These are phyloP conservation scores for Alternaria alternata DNA, from an alignment of 2,329 filamentous ascomycete genomes.

Conservation along the genomic window DNA sequence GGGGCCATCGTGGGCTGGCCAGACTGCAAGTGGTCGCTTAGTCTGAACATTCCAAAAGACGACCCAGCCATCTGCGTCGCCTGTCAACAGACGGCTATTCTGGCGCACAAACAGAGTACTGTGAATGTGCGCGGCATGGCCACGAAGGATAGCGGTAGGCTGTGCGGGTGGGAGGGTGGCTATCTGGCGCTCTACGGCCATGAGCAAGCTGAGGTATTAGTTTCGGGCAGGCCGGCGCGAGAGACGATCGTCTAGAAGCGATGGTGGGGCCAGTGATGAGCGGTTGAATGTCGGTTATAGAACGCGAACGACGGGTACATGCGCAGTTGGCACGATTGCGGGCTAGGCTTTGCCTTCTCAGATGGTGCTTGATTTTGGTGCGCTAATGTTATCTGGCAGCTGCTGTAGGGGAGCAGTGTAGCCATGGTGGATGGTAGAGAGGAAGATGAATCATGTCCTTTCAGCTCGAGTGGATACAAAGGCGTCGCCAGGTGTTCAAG, in stretches of 20 bases:
- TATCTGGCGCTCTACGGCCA: conserved; percentile 40
- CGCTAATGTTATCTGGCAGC: not conserved
- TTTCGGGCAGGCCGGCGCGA: conserved; percentile 41
- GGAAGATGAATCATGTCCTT: not conserved
- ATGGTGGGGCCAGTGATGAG: conserved; percentile 19
- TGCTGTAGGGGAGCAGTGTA: not conserved
- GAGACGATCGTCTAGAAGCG: conserved; percentile 33
- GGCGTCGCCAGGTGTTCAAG: conserved; percentile 4
- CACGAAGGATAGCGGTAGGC: conserved; percentile 78
- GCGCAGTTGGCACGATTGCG: not conserved
- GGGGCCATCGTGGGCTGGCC: conserved; percentile 81
- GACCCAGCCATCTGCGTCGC: conserved; percentile 89
- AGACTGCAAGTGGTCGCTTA: conserved; percentile 82
- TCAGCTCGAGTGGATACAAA: not conserved
- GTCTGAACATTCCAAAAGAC: conserved; percentile 84
- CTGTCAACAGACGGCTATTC: conserved; percentile 82
- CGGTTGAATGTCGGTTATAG: conserved; percentile 13
- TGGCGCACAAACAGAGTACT: conserved; percentile 73
- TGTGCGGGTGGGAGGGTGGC: conserved; percentile 59
- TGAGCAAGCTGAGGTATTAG: conserved; percentile 36
- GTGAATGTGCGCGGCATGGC: conserved; percentile 83
- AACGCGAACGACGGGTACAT: conserved; percentile 4
- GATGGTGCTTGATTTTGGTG: not conserved
- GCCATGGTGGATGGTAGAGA: not conserved
- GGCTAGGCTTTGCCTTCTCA: not conserved